Base-by-base conservation (phyloP, 1,284 basidiomycete genomes). In the Tylopilus sp. region DNA sequence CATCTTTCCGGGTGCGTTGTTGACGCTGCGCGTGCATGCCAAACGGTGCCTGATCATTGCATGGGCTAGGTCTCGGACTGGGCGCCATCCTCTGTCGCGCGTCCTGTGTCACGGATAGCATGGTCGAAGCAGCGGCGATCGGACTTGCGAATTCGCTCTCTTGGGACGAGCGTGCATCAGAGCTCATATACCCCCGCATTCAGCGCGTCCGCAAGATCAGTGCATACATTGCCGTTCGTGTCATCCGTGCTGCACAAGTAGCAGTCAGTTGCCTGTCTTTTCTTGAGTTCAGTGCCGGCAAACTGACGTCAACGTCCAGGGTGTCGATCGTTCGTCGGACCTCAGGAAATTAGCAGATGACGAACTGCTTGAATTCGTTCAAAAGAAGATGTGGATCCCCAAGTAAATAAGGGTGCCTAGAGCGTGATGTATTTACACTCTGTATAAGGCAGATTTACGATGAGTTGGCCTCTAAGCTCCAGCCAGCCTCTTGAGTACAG, bases 151-250 rank as follows among this genome's bases (percentile, higher is more conserved):
- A 87, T 58, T 80, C 89, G 5, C 77, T 95, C 41, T 91, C 81
- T 5, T 59, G 70, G 14, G 85, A 89, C 41, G 94, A 96, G 70
- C 78, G 71, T 46, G 74, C 71, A 7, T 60, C 70, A 34, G 85
- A 80, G 31, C 73, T 91, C 49, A 67, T 92, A 14, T 93, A 91
- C 68, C 89, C 90, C 44, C 79, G 79, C 47, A 73, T 91, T 55
- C 80, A 85, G 57, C 77, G 90, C 58, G 93, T 94, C 61, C 77
- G 91, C 40, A 88, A 92, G 59, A 92, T 94, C 61, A 88, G 86
- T 57, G 82, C 80, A 2, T 67, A 76, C 48, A 88, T 94, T 56
- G 87, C 90, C 12, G 69, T 72, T 46, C 73, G 78, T 39, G 90
- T 94, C 48, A 85, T 94, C 59, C 80, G 82, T 49, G 76, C 81